Conservation (phyloP, 2,329 filamentous ascomycete genomes). For the Aspergillus pseudoglaucus region DNA sequence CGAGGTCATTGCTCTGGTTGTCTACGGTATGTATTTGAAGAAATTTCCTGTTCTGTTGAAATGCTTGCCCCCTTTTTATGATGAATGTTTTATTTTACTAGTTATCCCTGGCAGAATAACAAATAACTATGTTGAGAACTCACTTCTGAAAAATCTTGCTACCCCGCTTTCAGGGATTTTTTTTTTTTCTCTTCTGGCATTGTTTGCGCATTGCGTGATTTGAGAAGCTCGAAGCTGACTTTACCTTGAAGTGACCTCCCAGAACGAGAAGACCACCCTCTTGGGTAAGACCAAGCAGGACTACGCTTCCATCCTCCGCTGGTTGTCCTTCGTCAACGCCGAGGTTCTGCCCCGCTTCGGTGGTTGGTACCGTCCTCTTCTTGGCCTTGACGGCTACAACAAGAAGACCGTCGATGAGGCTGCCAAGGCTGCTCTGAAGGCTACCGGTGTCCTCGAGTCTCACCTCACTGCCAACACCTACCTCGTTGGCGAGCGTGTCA, state of each 20-base stretch:
- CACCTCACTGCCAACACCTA: constrained; percentile 91
- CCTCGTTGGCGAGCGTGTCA: constrained; percentile 96
- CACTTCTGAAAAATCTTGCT: constrained; percentile 69
- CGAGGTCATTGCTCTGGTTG: constrained; percentile 89
- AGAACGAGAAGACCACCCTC: constrained; percentile 99
- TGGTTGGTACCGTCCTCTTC: constrained; percentile 79
- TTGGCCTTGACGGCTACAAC: constrained; percentile 83
- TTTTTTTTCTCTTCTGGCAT: constrained; percentile 8
- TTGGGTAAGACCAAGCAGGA: constrained; percentile 99
- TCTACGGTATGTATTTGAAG: constrained; percentile 74
- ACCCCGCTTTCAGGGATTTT: constrained; percentile 22
- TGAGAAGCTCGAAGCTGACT: constrained; percentile 17
- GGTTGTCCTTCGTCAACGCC: constrained; percentile 94
- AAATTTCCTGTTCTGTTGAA: constrained; percentile 6
- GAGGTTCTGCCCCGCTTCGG: constrained; percentile 71
- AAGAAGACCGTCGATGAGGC: constrained; percentile 91
- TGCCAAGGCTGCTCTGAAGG: constrained; percentile 62
- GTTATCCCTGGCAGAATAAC: constrained; percentile 99
- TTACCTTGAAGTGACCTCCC: constrained; percentile 70
- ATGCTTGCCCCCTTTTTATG: constrained; percentile 34
- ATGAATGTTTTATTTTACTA: constrained; percentile 74
- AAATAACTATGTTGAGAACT: constrained; percentile 76
- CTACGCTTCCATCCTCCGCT: constrained; percentile 95
- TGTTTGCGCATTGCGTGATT: constrained; percentile 9
- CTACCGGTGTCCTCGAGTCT: constrained; percentile 68